Conservation (phyloP, 2,329 filamentous ascomycete species). For the Calonectria leucothoes region DNA sequence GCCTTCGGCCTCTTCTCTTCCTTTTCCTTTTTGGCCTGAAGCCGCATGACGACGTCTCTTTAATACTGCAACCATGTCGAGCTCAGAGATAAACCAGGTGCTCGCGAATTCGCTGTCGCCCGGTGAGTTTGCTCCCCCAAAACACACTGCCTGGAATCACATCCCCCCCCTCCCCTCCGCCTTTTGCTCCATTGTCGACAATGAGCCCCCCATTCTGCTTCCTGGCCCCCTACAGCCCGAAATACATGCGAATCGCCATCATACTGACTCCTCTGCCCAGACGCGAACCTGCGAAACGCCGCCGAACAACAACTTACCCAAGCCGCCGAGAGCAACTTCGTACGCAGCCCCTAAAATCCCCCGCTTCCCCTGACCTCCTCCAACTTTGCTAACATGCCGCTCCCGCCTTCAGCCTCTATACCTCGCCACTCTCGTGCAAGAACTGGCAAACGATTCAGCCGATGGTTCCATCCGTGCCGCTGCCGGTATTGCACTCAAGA, state of each 20-base stretch:
- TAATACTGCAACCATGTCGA: constrained; percentile 67
- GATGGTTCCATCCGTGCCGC: constrained; percentile 89
- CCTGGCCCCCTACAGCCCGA: constrained; percentile 13
- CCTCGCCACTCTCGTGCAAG: constrained; percentile 90
- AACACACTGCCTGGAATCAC: neutral
- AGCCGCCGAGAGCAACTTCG: constrained; percentile 95
- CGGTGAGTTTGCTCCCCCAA: constrained; percentile 69
- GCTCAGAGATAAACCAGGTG: constrained; percentile 97
- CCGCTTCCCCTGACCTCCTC: constrained; percentile 26
- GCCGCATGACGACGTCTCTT: constrained; percentile 52
- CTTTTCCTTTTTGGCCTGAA: constrained; percentile 29
- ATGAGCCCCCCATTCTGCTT: constrained; percentile 16
- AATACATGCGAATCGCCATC: constrained; percentile 28
- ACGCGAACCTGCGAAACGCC: constrained; percentile 88
- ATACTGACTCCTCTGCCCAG: constrained; percentile 63
- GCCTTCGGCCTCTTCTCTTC: constrained; percentile 34
- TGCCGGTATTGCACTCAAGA: constrained; percentile 96
- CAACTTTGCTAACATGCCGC: constrained; percentile 39
- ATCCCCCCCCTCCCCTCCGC: constrained; percentile 26
- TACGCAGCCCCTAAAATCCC: constrained; percentile 59
- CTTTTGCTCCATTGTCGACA: constrained; percentile 25
- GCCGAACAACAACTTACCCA: constrained; percentile 95
- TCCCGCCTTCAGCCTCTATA: constrained; percentile 79
- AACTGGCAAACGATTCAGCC: constrained; percentile 91
- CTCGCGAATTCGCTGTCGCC: constrained; percentile 96